phyloP scores from a whole-genome alignment of 768 basidiomycete species.

The Pleurotus cornucopiae region DNA sequence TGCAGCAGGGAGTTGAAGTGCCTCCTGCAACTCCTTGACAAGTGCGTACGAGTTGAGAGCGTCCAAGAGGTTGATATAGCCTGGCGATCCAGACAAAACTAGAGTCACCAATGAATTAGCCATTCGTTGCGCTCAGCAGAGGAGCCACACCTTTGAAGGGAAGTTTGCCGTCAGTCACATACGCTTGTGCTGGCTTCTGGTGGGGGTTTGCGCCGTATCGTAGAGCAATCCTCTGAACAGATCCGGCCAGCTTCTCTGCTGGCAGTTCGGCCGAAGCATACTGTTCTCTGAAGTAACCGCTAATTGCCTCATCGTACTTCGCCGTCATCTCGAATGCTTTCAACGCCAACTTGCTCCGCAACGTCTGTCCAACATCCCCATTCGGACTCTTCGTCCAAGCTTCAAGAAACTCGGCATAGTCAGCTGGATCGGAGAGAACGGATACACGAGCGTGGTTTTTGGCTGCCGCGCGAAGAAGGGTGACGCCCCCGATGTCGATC shows the following conservation, averaged over 20 bases:
- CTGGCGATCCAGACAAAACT: constrained; percentile 93
- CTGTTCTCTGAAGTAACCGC: constrained; percentile 93
- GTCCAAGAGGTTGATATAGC: constrained; percentile 97
- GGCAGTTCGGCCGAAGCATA: constrained; percentile 81
- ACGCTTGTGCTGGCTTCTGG: constrained; percentile 97
- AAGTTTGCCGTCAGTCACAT: constrained; percentile 79
- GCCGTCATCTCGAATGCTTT: constrained; percentile 99
- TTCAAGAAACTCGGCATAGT: constrained; percentile 79
- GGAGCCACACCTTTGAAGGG: constrained; percentile 80
- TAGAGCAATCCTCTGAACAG: constrained; percentile 79
- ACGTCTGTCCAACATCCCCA: constrained; percentile 68
- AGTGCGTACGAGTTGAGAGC: constrained; percentile 96
- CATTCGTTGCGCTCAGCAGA: background rate
- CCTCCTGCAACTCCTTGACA: constrained; percentile 89
- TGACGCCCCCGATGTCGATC: constrained; percentile 98
- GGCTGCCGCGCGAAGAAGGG: constrained; percentile 93
- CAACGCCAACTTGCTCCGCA: constrained; percentile 80
- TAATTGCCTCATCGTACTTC: constrained; percentile 91
- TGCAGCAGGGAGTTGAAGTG: constrained; percentile 86
- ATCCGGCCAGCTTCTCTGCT: constrained; percentile 56
- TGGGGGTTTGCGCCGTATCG: constrained; percentile 98
- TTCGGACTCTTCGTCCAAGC: constrained; percentile 64
- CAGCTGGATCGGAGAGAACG: constrained; percentile 82
- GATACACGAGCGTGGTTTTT: constrained; percentile 96
- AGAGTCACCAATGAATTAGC: constrained; percentile 1